phyloP scores from a whole-genome alignment of 177 flowering plant species.

The Tripterygium wilfordii region DNA sequence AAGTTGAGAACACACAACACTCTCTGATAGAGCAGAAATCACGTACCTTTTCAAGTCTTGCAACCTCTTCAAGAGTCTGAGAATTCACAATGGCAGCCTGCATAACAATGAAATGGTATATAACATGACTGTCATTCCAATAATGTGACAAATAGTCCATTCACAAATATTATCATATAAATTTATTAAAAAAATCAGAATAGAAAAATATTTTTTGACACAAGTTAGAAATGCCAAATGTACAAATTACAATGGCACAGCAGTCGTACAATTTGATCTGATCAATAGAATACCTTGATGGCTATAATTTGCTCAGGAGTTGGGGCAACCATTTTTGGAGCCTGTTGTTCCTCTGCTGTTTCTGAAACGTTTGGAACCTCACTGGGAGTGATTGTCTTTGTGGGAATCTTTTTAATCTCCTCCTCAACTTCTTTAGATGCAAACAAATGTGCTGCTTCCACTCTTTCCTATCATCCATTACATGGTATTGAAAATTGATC shows the following conservation, averaged over 20 bases:
- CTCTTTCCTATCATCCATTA: slow-evolving; percentile 58
- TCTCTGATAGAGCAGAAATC: not conserved
- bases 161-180: too few species aligned
- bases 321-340: slow-evolving; percentile 68
- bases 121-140: too few species aligned
- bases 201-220: slow-evolving; percentile 33
- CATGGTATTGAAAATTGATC: slow-evolving; percentile 4
- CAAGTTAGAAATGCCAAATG: not conserved
- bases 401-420: slow-evolving; percentile 54
- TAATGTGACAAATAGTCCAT: too few species aligned
- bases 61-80: slow-evolving; percentile 98
- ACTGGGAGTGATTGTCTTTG: slow-evolving; percentile 49
- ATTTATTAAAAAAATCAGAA: slow-evolving; percentile 69
- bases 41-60: slow-evolving; percentile 87
- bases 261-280: not conserved
- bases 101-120: too few species aligned
- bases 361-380: slow-evolving; percentile 49
- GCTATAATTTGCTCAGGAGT: slow-evolving; percentile 96
- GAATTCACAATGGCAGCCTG: slow-evolving; percentile 99
- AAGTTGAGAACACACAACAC: not conserved
- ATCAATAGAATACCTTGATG: slow-evolving; percentile 61
- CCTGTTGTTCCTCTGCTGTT: slow-evolving; percentile 44
- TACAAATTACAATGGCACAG: too few species aligned
- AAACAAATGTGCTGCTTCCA: slow-evolving; percentile 66
- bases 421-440: slow-evolving; percentile 84